Conservation (phyloP, 208 protist genomes). For the Wallacemonas rigidus region DNA sequence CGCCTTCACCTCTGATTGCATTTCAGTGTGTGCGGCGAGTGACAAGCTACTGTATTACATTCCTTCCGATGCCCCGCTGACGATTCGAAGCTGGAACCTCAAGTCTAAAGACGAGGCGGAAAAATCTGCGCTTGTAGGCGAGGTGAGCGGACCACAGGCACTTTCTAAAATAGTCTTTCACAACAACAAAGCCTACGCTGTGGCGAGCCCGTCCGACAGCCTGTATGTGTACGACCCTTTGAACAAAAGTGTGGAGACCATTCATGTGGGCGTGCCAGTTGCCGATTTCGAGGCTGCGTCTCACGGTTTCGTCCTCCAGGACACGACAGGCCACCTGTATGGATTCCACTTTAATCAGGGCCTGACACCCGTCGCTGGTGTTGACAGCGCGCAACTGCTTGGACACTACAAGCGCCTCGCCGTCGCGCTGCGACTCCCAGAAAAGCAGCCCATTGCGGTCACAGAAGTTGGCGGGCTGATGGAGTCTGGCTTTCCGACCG, state of each 20-base stretch:
- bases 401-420: constrained; percentile 48
- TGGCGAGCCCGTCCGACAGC: constrained; percentile 21
- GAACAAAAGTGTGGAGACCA: constrained; percentile 39
- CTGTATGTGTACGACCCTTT: constrained; percentile 67
- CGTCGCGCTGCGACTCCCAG: constrained; percentile 22
- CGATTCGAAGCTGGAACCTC: constrained; percentile 28
- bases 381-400: constrained; percentile 25
- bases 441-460: constrained; percentile 22
- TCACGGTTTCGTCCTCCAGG: constrained; percentile 75
- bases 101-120: constrained; percentile 14
- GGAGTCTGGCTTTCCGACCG: constrained; percentile 15
- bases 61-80: constrained; percentile 17
- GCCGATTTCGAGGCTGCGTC: constrained; percentile 44
- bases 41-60: constrained; percentile 57
- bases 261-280: constrained; percentile 38
- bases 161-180: constrained; percentile 45
- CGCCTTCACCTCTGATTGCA: constrained; percentile 2
- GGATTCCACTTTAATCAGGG: constrained; percentile 74
- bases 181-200: constrained; percentile 60
- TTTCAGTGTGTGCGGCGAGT: constrained; percentile 10
- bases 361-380: constrained; percentile 29
- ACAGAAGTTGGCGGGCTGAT: constrained; percentile 31
- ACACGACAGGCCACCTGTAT: constrained; percentile 36
- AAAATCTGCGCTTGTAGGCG: constrained; percentile 22
- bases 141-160: constrained; percentile 13